Evolutionary conservation across 148 eudicot genomes (phyloP), one percentile per base, ranked within the genome.

Genomic region (Fagopyrum esculentum): DNA sequence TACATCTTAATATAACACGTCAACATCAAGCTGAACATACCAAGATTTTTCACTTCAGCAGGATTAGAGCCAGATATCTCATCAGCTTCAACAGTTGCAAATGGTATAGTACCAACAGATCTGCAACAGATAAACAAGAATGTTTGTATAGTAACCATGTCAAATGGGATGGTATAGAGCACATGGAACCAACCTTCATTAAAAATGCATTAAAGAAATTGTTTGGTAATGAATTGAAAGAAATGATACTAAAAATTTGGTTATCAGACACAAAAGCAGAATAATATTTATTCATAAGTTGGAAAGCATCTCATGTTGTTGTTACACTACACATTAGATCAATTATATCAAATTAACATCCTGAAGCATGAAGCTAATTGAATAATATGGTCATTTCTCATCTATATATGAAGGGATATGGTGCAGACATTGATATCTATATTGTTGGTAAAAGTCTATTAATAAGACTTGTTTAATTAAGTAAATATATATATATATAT

Each of bases 21-120:
- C 59, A 16, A 30, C 69, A 74, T 55, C 26, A 74, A 69, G 60
- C 56, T 56, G 63, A 0, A 45, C 81, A 26, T 89, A 96, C 99
- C 98, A 78, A 96, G 85, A 75, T 92, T 96, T 44, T 81, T 85
- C 71, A 96, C 99, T 92, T 96, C 88, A 79, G 93, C 99, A 64
- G 98, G 97, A 73, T 82, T 82, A 30, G 93, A 89, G 45, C 93
- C 98, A 50, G 94, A 90, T 81, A 96, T 74, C 74, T 92, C 86
- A 72, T 92, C 97, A 45, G 80, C 94, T 74, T 89, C 85, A 51
- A 95, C 84, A 10, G 98, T 96, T 3, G 94, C 91, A 83, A 96
- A 92, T 71, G 92, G 78, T 47, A 89, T 22, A 15, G 94, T 86
- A 82, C 87, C 86, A 75, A 77, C 50, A 66, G 76, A 82, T 85